phyloP scores from a whole-genome alignment of 257 asterid genomes.

The Rhazya stricta region DNA sequence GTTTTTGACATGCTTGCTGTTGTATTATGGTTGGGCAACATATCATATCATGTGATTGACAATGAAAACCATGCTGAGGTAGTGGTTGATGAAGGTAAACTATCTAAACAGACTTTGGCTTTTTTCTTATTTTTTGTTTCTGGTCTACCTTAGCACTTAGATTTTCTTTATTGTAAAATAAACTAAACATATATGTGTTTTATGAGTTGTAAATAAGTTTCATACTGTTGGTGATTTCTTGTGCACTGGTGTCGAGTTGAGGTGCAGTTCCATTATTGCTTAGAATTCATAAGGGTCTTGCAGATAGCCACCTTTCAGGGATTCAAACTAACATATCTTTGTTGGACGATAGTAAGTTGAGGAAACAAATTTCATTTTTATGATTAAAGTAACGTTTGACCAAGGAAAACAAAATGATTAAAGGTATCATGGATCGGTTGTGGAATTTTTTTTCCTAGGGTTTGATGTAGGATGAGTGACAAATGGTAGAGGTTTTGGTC shows the following conservation, averaged over 20 bases:
- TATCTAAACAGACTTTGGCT: slow-evolving; percentile 1
- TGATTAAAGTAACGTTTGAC: not conserved
- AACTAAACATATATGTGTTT: too few relatives aligned
- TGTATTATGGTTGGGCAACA: slow-evolving; percentile 94
- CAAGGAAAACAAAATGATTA: too few relatives aligned
- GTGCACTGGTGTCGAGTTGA: not conserved
- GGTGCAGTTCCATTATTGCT: not conserved
- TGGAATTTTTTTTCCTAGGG: not conserved
- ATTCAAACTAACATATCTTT: too few relatives aligned
- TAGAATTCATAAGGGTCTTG: not conserved
- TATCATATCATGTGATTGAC: slow-evolving; percentile 63
- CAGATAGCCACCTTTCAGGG: not conserved
- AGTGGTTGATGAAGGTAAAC: slow-evolving; percentile 73
- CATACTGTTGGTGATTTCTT: not conserved
- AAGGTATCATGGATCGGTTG: too few relatives aligned
- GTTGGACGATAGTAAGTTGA: not conserved
- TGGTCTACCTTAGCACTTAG: slow-evolving; percentile 8
- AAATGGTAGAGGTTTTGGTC: not conserved
- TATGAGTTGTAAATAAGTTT: not conserved
- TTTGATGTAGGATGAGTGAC: not conserved
- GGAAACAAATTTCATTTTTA: not conserved
- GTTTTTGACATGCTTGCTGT: slow-evolving; percentile 84
- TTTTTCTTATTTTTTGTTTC: too few relatives aligned
- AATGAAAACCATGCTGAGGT: slow-evolving; percentile 66
- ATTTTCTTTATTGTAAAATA: not conserved